Conservation (phyloP, 371 early-diverging fungal species). For the Haplosporangium sp. region DNA sequence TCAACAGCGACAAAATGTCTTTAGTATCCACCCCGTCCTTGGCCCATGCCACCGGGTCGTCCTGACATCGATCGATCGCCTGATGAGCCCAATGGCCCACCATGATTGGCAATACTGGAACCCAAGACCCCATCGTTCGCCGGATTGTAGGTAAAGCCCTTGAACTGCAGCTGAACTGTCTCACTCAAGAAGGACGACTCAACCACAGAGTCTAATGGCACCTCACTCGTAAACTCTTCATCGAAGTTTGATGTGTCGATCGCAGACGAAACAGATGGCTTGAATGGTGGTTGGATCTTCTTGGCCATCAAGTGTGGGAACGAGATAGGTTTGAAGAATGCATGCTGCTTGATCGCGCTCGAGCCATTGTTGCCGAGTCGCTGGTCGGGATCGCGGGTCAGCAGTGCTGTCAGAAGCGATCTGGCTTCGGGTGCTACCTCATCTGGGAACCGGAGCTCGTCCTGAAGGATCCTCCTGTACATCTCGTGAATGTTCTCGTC, state of each 20-base stretch:
- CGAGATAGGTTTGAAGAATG: slow-evolving; percentile 94
- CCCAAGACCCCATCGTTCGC: slow-evolving; percentile 68
- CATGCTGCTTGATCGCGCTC: slow-evolving; percentile 89
- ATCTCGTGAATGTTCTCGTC: slow-evolving; percentile 96
- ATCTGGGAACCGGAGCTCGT: slow-evolving; percentile 87
- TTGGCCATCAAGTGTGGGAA: slow-evolving; percentile 88
- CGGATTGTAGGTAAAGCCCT: slow-evolving; percentile 90
- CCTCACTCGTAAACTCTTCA: slow-evolving; percentile 85
- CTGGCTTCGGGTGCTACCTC: slow-evolving; percentile 82
- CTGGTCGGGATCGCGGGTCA: slow-evolving; percentile 85
- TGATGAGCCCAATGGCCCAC: slow-evolving; percentile 3
- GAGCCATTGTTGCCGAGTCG: slow-evolving; percentile 90
- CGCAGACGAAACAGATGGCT: slow-evolving; percentile 84
- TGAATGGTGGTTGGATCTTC: slow-evolving; percentile 94
- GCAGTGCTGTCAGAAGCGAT: slow-evolving; percentile 77
- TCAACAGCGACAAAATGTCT: no score
- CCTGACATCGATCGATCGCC: slow-evolving; percentile 6
- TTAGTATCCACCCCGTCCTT: slow-evolving; percentile 25
- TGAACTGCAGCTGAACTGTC: slow-evolving; percentile 94
- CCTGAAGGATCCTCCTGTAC: slow-evolving; percentile 92
- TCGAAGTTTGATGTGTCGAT: slow-evolving; percentile 89
- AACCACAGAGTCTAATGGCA: slow-evolving; percentile 86
- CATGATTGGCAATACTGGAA: slow-evolving; percentile 53
- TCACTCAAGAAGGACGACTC: slow-evolving; percentile 86
- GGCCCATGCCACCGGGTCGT: slow-evolving; percentile 21